Conservation (phyloP, 2,329 filamentous ascomycete species). For the Phyllosticta citrichinensis region DNA sequence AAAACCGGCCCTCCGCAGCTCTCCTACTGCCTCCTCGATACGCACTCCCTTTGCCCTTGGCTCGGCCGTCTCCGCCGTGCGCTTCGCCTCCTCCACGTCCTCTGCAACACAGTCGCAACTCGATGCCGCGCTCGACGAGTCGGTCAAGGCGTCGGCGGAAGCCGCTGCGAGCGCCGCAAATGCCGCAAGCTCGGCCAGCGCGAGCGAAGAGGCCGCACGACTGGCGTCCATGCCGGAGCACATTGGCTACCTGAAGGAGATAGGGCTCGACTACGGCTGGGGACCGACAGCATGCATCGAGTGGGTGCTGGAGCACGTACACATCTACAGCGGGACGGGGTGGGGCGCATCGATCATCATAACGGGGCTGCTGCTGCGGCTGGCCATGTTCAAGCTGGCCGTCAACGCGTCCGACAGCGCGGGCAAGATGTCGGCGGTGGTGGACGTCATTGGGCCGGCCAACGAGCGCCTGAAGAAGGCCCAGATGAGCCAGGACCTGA, state of each 20-base stretch:
- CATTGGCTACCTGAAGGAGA: constrained; percentile 69
- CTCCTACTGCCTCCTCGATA: background rate
- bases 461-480: constrained; percentile 43
- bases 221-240: constrained; percentile 56
- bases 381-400: constrained; percentile 55
- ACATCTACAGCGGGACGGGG: constrained; percentile 63
- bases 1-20: background rate
- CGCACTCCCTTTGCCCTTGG: background rate
- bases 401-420: constrained; percentile 51
- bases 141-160: constrained; percentile 6
- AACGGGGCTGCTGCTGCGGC: constrained; percentile 55
- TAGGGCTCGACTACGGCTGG: constrained; percentile 82
- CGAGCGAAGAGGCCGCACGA: constrained; percentile 15
- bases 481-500: constrained; percentile 35
- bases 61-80: constrained; percentile 1
- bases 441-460: constrained; percentile 47
- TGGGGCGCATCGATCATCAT: constrained; percentile 72
- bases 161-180: constrained; percentile 1
- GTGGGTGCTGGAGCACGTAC: constrained; percentile 70
- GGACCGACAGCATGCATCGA: constrained; percentile 67
- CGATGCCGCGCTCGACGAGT: constrained; percentile 11
- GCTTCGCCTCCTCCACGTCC: constrained; percentile 8
- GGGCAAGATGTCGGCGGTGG: constrained; percentile 53
- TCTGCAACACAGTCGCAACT: constrained; percentile 11
- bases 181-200: constrained; percentile 2